Conservation (phyloP, 805 yeast species). For the Yamadazyma olivae region DNA sequence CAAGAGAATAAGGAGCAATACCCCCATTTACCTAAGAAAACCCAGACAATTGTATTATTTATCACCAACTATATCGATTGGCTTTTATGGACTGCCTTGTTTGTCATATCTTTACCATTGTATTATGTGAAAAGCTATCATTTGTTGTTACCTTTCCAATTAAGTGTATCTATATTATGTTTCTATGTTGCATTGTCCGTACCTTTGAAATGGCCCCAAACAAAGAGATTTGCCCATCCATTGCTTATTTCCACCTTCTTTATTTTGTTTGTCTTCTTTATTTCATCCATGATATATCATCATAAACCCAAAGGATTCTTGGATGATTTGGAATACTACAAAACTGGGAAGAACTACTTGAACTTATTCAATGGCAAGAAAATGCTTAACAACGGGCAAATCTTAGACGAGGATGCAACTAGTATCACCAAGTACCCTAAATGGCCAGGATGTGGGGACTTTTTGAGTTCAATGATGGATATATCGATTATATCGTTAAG, state of each 20-base stretch:
- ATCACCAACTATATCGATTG: slow-evolving; percentile 52
- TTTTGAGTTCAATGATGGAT: slow-evolving; percentile 68
- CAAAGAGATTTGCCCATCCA: slow-evolving; percentile 63
- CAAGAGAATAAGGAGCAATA: slow-evolving; percentile 3
- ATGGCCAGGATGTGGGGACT: slow-evolving; percentile 83
- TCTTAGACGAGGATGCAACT: slow-evolving; percentile 8
- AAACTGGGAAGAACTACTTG: slow-evolving; percentile 67
- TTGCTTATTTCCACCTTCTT: slow-evolving; percentile 62
- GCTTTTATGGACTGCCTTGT: slow-evolving; percentile 44
- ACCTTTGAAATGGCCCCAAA: slow-evolving; percentile 41
- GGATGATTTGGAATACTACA: slow-evolving; percentile 50
- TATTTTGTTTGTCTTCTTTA: slow-evolving; percentile 61
- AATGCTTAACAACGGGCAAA: slow-evolving; percentile 25
- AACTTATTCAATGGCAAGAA: slow-evolving; percentile 47
- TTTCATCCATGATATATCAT: slow-evolving; percentile 53
- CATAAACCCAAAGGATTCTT: slow-evolving; percentile 48
- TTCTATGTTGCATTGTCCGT: slow-evolving; percentile 50
- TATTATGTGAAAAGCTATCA: slow-evolving; percentile 49
- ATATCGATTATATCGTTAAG: slow-evolving; percentile 73
- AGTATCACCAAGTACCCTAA: slow-evolving; percentile 31
- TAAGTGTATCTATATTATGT: slow-evolving; percentile 55
- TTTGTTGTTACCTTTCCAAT: slow-evolving; percentile 59
- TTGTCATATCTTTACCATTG: slow-evolving; percentile 56
- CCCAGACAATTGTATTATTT: slow-evolving; percentile 30
- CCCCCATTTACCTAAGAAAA: slow-evolving; percentile 13